These are phyloP conservation scores for Batrachochytrium dendrobatidis DNA, from an alignment of 371 early-diverging fungal genomes.

Conservation along the genomic window DNA sequence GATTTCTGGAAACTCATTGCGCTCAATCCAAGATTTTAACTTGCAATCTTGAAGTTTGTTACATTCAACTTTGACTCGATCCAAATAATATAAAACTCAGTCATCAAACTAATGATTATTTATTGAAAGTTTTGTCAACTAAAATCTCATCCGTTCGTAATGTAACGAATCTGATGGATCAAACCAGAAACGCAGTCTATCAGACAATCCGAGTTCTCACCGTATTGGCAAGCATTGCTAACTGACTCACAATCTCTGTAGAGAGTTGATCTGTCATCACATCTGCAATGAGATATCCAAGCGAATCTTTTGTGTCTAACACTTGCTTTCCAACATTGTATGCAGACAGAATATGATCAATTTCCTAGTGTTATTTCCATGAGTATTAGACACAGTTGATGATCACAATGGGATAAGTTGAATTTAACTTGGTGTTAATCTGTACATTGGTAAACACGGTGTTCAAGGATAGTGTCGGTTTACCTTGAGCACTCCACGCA, in stretches of 20 bases:
- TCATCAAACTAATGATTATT: too few relatives aligned
- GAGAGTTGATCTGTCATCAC: slow-evolving; percentile 29
- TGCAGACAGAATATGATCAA: slow-evolving; percentile 83
- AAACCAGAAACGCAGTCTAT: too few relatives aligned
- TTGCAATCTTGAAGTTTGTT: too few relatives aligned
- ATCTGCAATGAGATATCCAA: slow-evolving; percentile 37
- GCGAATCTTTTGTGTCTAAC: slow-evolving; percentile 72
- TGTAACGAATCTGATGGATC: too few relatives aligned
- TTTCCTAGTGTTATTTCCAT: slow-evolving; percentile 40
- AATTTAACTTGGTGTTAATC: slow-evolving; percentile 1
- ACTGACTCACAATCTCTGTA: slow-evolving; percentile 36
- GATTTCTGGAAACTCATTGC: too few relatives aligned
- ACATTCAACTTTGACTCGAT: too few relatives aligned
- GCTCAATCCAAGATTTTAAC: too few relatives aligned
- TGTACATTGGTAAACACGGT: too few relatives aligned
- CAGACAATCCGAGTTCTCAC: slow-evolving; percentile 29
- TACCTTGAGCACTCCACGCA: slow-evolving; percentile 83
- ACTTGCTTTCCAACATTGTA: slow-evolving; percentile 94
- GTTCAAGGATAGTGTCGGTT: slow-evolving; percentile 7
- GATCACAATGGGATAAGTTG: not conserved
- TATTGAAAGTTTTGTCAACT: too few relatives aligned
- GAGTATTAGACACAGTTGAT: not conserved
- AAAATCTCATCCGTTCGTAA: too few relatives aligned
- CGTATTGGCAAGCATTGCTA: slow-evolving; percentile 35
- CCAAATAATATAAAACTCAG: too few relatives aligned